A percentile compares a stretch with the other conserved stretches of the same genome.
Conservation (phyloP, 768 basidiomycete species). For the Cubamyces lactineus region DNA sequence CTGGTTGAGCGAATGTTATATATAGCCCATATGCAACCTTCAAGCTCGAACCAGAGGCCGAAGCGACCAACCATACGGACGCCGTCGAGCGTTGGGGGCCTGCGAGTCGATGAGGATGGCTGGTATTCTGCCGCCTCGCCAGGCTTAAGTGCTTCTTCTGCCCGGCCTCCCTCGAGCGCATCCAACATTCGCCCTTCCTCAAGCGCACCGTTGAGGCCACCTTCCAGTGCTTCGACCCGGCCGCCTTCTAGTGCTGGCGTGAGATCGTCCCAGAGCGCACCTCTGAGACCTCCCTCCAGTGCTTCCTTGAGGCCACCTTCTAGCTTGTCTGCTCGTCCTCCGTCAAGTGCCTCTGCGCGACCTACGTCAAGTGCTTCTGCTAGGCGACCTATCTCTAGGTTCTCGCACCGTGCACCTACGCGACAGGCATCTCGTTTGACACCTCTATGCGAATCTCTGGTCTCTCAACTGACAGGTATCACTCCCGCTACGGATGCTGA, state of each 20-base stretch:
- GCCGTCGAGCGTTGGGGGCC: not conserved
- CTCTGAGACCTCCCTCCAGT: constrained; percentile 33
- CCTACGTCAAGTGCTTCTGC: constrained; percentile 43
- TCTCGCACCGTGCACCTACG: constrained; percentile 56
- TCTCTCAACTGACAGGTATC: constrained; percentile 56
- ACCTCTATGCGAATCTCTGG: constrained; percentile 58
- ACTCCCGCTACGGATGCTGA: constrained; percentile 45
- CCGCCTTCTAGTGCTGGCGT: constrained; percentile 41
- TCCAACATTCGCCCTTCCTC: constrained; percentile 19
- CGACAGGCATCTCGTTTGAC: constrained; percentile 53
- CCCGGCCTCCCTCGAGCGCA: constrained; percentile 5
- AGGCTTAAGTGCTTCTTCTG: constrained; percentile 14
- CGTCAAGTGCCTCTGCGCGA: constrained; percentile 41
- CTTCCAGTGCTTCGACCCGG: constrained; percentile 20
- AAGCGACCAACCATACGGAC: not conserved
- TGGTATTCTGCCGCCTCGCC: constrained; percentile 19
- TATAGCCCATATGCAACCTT: constrained; percentile 3
- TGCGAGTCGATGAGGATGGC: constrained; percentile 18
- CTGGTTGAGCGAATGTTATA: too few relatives aligned
- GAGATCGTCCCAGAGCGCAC: constrained; percentile 12
- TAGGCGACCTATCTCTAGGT: constrained; percentile 36
- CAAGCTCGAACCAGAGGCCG: constrained; percentile 6
- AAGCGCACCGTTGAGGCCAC: constrained; percentile 22
- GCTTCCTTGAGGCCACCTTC: constrained; percentile 34
- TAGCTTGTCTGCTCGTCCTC: constrained; percentile 46